A percentile compares a stretch with the other conserved stretches of the same genome.
These are phyloP conservation scores for Daedaleopsis nitida DNA, from an alignment of 768 basidiomycete species.

Conservation along the genomic window DNA sequence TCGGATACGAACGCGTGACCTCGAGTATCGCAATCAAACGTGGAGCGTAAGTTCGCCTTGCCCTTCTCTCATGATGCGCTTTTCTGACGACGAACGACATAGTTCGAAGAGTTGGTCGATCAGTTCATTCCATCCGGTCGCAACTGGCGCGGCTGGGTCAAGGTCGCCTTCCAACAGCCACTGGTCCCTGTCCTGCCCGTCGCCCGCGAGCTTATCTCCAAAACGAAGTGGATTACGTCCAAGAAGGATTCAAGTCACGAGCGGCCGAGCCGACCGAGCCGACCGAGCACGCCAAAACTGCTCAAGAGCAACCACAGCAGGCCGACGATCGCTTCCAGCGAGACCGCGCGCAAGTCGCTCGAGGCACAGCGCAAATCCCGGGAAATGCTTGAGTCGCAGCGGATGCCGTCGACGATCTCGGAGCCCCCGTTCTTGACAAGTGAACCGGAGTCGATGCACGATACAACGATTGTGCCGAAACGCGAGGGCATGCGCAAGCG, in stretches of 20 bases:
- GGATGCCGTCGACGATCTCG: conserved; percentile 2
- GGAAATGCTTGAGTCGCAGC: conserved; percentile 1
- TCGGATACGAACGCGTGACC: conserved; percentile 74
- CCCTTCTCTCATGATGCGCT: neutral
- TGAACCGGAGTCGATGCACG: conserved; percentile 19
- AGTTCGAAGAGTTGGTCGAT: conserved; percentile 81
- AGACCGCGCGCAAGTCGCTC: neutral
- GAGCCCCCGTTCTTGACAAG: conserved; percentile 19
- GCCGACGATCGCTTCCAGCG: neutral
- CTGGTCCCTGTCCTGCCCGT: conserved; percentile 77
- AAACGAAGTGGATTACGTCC: conserved; percentile 68
- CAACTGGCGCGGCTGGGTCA: conserved; percentile 81
- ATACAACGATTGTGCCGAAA: conserved; percentile 6
- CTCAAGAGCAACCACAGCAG: conserved; percentile 4
- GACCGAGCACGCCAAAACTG: conserved; percentile 18
- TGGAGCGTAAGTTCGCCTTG: conserved; percentile 62
- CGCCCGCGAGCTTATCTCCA: conserved; percentile 74
- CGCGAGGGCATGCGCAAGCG: conserved; percentile 14
- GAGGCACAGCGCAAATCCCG: conserved; percentile 7
- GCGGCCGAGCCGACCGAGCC: conserved; percentile 14
- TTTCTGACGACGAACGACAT: conserved; percentile 13
- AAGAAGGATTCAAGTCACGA: conserved; percentile 29
- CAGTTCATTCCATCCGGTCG: conserved; percentile 80
- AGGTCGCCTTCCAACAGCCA: conserved; percentile 81
- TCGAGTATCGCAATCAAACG: conserved; percentile 82